A percentile compares a stretch with the other conserved stretches of the same genome.
Evolutionary conservation across 331 rosid species (phyloP).

Genomic region (Telfairia occidentalis): DNA sequence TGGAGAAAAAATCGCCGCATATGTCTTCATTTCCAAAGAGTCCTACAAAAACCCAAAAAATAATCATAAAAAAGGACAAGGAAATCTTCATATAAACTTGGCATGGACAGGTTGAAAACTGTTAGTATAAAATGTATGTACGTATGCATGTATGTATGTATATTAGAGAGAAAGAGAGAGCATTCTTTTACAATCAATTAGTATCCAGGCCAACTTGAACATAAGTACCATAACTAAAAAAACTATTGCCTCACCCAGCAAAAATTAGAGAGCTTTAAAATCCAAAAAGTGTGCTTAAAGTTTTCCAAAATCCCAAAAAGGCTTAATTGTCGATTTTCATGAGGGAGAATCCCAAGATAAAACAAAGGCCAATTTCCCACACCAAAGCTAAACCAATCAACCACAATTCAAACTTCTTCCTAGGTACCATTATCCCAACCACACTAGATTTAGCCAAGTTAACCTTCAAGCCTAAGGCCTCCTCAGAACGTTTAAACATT

Average conservation of each 20-base stretch:
- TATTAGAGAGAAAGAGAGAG: background rate
- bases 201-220: background rate
- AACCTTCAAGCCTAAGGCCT: background rate
- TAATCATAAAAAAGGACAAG: background rate
- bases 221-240: background rate
- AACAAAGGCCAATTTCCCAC: background rate
- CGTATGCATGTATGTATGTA: background rate
- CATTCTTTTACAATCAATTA: background rate
- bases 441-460: background rate
- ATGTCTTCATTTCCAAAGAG: slow-evolving; percentile 47
- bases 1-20: slow-evolving; percentile 85
- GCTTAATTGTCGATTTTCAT: no score
- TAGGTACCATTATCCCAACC: background rate
- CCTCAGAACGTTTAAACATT: background rate
- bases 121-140: background rate
- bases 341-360: background rate
- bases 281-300: background rate
- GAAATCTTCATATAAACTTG: background rate
- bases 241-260: background rate
- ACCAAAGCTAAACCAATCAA: background rate
- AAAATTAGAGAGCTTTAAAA: background rate
- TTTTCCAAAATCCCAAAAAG: background rate
- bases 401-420: background rate
- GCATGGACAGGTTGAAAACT: background rate
- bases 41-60: slow-evolving; percentile 33